These are phyloP conservation scores for Colletotrichum kahawae DNA, from an alignment of 2,329 filamentous ascomycete genomes.

Conservation along the genomic window DNA sequence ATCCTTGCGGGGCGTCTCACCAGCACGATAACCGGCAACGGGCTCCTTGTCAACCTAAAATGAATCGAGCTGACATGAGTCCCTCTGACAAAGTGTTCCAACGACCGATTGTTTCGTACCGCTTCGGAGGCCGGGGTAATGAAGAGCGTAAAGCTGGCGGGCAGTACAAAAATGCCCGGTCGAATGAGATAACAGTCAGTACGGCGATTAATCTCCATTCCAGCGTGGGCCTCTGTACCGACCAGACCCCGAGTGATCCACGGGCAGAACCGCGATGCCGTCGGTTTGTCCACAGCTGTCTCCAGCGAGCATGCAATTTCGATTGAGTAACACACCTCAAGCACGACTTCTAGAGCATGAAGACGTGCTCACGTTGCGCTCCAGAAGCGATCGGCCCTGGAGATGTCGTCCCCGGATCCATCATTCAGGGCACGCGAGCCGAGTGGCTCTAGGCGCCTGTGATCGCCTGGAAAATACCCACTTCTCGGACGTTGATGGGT, in stretches of 20 bases:
- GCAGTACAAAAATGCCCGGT: background rate
- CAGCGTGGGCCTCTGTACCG: background rate
- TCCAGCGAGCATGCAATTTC: background rate
- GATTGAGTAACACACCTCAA: background rate
- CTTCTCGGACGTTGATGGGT: background rate
- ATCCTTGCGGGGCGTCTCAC: constrained; percentile 2
- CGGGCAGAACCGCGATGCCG: background rate
- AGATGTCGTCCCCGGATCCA: background rate
- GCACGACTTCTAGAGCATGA: background rate
- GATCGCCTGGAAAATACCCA: background rate
- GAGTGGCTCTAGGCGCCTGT: background rate
- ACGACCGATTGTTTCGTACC: background rate
- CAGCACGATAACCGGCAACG: constrained; percentile 5
- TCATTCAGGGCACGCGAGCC: background rate
- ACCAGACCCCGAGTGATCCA: background rate
- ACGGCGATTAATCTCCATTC: background rate
- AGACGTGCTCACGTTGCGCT: constrained; percentile 5
- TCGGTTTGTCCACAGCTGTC: background rate
- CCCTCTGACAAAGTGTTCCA: background rate
- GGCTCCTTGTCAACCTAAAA: constrained; percentile 4
- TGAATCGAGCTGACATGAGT: background rate
- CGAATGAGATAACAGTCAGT: background rate
- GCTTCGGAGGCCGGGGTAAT: background rate
- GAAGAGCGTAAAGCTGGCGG: background rate
- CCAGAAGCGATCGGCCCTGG: background rate